Percentiles rank a stretch among this genome's conserved stretches.
phyloP scores from a whole-genome alignment of 1,284 basidiomycete species.

The Fomitopsis pinicola region DNA sequence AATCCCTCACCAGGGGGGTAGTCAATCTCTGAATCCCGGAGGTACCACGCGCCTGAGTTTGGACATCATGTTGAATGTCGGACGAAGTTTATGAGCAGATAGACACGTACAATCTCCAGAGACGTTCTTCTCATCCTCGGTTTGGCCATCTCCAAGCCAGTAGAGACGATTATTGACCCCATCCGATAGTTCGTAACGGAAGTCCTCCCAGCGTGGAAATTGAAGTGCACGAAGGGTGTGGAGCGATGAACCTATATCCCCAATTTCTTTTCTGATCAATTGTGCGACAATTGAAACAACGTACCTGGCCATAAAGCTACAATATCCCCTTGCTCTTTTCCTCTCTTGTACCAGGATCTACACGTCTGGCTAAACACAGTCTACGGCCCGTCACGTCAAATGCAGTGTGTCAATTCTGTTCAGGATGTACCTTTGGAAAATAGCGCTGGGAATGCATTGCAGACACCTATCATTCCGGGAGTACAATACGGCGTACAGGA shows the following conservation, averaged over 20 bases:
- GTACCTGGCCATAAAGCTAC: constrained; percentile 57
- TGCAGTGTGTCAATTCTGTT: too few relatives aligned
- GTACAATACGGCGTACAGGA: too few relatives aligned
- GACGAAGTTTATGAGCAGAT: too few relatives aligned
- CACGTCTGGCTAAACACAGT: constrained; percentile 58
- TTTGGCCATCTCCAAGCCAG: constrained; percentile 57
- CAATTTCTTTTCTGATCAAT: constrained; percentile 15
- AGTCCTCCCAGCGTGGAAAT: constrained; percentile 66
- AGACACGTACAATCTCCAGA: constrained; percentile 48
- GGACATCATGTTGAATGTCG: too few relatives aligned
- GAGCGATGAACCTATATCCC: constrained; percentile 38
- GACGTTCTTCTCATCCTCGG: constrained; percentile 38
- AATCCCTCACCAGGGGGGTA: too few relatives aligned
- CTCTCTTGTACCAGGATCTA: constrained; percentile 64
- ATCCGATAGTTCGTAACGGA: constrained; percentile 46
- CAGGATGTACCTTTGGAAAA: constrained; percentile 31
- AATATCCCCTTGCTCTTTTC: constrained; percentile 53
- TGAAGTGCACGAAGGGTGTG: constrained; percentile 46
- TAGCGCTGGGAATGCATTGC: constrained; percentile 26
- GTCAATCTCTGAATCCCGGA: too few relatives aligned
- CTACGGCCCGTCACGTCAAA: constrained; percentile 19
- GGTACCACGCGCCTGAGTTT: too few relatives aligned
- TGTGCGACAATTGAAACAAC: too few relatives aligned
- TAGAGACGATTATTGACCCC: constrained; percentile 43
- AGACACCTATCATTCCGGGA: not conserved